These are phyloP conservation scores for Solanum clarkiae DNA, from an alignment of 257 asterid species.

Conservation along the genomic window DNA sequence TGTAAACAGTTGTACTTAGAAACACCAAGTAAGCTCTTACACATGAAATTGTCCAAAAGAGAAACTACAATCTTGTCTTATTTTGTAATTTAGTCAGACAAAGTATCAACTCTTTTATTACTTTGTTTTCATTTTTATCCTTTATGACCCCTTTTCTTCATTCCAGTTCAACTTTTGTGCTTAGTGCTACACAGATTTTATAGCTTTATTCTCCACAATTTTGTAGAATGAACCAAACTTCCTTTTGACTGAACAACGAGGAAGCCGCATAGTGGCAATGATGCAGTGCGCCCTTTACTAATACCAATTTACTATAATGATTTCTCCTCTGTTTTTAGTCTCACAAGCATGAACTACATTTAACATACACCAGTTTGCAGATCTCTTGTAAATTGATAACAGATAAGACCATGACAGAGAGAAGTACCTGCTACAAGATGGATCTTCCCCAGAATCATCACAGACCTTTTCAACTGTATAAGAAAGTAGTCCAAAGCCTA, in stretches of 20 bases:
- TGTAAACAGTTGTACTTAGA: neutral
- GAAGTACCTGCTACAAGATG: constrained; percentile 84
- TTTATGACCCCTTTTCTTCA: neutral
- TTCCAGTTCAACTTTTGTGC: neutral
- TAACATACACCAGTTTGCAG: neutral
- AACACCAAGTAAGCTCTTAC: neutral
- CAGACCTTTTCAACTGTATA: constrained; percentile 61
- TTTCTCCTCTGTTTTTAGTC: neutral
- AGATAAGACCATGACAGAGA: neutral
- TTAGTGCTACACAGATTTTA: neutral
- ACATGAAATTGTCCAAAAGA: neutral
- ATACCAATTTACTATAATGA: neutral
- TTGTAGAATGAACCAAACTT: neutral
- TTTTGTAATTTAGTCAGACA: neutral
- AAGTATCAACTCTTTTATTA: neutral
- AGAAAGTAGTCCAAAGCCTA: constrained; percentile 43
- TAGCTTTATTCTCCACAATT: neutral
- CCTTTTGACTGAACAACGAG: neutral
- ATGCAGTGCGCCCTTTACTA: neutral
- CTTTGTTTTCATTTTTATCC: neutral
- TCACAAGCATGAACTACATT: neutral
- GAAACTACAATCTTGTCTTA: neutral
- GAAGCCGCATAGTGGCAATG: neutral
- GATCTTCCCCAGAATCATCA: constrained; percentile 95
- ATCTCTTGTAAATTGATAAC: neutral